Base-by-base conservation (phyloP, 1,284 basidiomycete species). In the Ustilago cynodontis region DNA sequence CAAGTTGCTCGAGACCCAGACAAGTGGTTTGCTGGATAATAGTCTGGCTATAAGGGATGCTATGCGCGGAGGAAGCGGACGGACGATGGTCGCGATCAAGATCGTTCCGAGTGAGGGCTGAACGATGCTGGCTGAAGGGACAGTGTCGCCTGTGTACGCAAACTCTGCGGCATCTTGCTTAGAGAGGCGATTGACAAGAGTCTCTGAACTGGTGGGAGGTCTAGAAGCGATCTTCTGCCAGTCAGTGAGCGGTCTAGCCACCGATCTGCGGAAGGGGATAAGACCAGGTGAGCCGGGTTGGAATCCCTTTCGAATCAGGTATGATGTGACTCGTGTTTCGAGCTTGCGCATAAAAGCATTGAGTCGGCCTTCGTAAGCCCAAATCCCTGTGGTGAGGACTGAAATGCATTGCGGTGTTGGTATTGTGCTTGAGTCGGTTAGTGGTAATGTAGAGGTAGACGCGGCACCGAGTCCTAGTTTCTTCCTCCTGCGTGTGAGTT, bases 321-420 rank as follows among this genome's bases (percentile, higher is more conserved):
- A 65, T 0, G 71, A 52, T 0, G 83, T 73, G 13, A 78, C 57
- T 0, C 61, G 35, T 22, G 52, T 65, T 52, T 87, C 86, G 4
- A 85, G 29, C 6, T 37, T 45, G 18, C 87, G 71, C 77, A 87
- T 79, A 22, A 82, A 47, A 16, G 74, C 69, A 28, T 86, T 86
- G 3, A 84, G 70, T 2, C 82, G 55, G 0, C 82, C 75, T 60
- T 87, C 87, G 9, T 71, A 65, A 10, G 72, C 79, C 78, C 83
- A 86, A 2, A 87, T 63, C 1, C 64, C 59, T 1, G 83, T 85
- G 4, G 87, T 87, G 13, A 87, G 76, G 10, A 87, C 77, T 2
- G 82, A 78, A n/a, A 86, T 64, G 53, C 80, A 80, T 24, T 71
- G 67, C 11, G 65, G 61, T 20, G 57, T 16, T 1, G 62, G 69